Evolutionary conservation across 306 rosid species (phyloP), one percentile per base, ranked within the genome.

Genomic region (Vigna radiata): DNA sequence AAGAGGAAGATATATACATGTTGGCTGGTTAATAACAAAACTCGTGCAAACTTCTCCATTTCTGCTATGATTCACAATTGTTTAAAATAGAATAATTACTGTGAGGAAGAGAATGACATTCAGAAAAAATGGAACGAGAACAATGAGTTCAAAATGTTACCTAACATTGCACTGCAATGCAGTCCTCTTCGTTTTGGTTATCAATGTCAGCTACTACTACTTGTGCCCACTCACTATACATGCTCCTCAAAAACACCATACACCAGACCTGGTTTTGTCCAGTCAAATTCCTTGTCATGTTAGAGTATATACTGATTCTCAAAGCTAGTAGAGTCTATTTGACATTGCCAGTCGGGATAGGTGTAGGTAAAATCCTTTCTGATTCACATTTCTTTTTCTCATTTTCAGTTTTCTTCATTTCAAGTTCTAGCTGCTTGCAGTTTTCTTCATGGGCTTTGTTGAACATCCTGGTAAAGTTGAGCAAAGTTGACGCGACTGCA

Each of bases 391-490:
- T 76, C 86, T 85, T 90, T 74, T 89, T 90, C 58, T 90, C 90
- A 46, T 60, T 76, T 33, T 89, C 93, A 50, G 88, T 74, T 83
- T 90, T 91, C 88, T 89, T 90, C 85, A 59, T 82, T 89, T 90
- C 97, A 54, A 84, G 85, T 88, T 90, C 98, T 55, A 64, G 68
- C 79, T 91, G 92, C 84, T 87, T 88, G 85, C 90, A 29, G 83
- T 91, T 94, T 83, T 94, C 98, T 65, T 85, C 89, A 46, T 85
- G 94, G 67, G 97, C 89, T 72, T 88, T 83, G 87, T 74, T 80
- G 83, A 94, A 94, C 97, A 86, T 91, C 53, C 85, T 82, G 43
- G 87, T 89, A 71, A 94, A 94, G 91, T 86, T 90, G 81, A 83
- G 86, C 82, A 91, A 82, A 70, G 98, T 91, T 55, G 96, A 73